A percentile compares a stretch with the other conserved stretches of the same genome.
Conservation (phyloP, 768 basidiomycete genomes). For the Suillus variegatus region DNA sequence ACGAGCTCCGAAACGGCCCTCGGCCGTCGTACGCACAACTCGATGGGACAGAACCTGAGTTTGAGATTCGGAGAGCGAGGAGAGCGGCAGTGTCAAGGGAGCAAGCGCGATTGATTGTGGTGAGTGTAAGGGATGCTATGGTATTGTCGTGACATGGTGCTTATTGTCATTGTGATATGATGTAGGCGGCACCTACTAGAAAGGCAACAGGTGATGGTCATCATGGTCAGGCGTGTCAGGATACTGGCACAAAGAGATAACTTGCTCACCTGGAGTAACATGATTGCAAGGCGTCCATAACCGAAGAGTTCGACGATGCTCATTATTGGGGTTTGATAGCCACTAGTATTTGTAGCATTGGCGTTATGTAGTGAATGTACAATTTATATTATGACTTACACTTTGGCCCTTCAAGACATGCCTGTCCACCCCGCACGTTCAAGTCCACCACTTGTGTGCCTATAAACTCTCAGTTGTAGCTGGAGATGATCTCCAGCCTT, state of each 20-base stretch:
- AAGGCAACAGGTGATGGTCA: conserved; percentile 8
- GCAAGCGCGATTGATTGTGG: conserved; percentile 25
- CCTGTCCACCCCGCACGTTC: neutral
- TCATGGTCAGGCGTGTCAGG: conserved; percentile 20
- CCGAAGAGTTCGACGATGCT: too few species aligned
- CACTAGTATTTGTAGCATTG: neutral
- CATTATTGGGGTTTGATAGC: neutral
- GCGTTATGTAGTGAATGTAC: neutral
- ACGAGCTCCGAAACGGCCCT: conserved; percentile 15
- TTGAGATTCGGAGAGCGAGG: conserved; percentile 25
- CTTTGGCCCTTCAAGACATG: neutral
- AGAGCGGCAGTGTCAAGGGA: conserved; percentile 19
- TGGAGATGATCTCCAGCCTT: neutral
- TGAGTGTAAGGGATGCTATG: conserved; percentile 3
- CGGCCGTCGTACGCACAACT: conserved; percentile 7
- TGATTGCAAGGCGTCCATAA: neutral
- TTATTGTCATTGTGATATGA: conserved; percentile 1
- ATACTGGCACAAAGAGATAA: conserved; percentile 10
- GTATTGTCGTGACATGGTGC: neutral
- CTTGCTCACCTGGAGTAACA: conserved; percentile 12
- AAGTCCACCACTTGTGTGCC: neutral
- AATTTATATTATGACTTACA: neutral
- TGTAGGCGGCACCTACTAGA: conserved; percentile 30
- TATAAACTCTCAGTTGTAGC: too few species aligned
- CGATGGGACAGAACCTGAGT: conserved; percentile 17